Conservation (phyloP, 2,329 filamentous ascomycete species). For the Corinectria fuckeliana region DNA sequence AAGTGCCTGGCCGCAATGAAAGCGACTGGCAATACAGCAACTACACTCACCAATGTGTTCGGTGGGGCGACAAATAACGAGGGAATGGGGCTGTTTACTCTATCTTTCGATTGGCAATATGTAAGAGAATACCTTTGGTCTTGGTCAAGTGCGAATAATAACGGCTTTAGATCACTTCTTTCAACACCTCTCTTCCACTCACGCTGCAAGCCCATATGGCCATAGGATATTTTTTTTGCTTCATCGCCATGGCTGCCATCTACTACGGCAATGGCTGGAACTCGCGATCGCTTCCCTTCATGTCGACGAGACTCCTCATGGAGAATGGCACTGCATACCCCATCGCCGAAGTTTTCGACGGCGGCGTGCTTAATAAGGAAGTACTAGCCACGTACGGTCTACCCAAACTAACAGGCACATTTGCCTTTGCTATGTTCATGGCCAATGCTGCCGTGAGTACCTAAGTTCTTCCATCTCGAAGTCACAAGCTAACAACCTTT, state of each 20-base stretch:
- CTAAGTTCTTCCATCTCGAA: not conserved
- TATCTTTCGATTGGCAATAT: slow-evolving; percentile 63
- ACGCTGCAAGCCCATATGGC: slow-evolving; percentile 55
- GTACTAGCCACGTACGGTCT: slow-evolving; percentile 52
- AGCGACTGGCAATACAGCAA: slow-evolving; percentile 53
- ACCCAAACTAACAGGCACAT: slow-evolving; percentile 55
- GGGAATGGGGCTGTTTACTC: slow-evolving; percentile 55
- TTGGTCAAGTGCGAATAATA: no score
- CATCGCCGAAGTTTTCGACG: slow-evolving; percentile 47
- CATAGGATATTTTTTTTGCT: slow-evolving; percentile 56
- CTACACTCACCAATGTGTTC: slow-evolving; percentile 55
- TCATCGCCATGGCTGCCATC: slow-evolving; percentile 56
- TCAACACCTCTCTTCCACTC: slow-evolving; percentile 59
- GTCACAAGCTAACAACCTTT: not conserved
- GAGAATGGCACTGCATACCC: slow-evolving; percentile 51
- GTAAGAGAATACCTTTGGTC: slow-evolving; percentile 50
- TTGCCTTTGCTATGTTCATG: slow-evolving; percentile 62
- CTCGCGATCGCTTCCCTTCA: slow-evolving; percentile 56
- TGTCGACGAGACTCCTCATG: slow-evolving; percentile 56
- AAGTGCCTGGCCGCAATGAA: slow-evolving; percentile 59
- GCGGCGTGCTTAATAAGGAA: slow-evolving; percentile 49
- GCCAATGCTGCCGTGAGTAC: slow-evolving; percentile 61
- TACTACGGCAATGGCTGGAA: slow-evolving; percentile 59
- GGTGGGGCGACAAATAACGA: slow-evolving; percentile 60
- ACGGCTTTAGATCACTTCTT: slow-evolving; percentile 61